These are phyloP conservation scores for Arthroderma sp. DNA, from an alignment of 2,329 filamentous ascomycete species.

Conservation along the genomic window DNA sequence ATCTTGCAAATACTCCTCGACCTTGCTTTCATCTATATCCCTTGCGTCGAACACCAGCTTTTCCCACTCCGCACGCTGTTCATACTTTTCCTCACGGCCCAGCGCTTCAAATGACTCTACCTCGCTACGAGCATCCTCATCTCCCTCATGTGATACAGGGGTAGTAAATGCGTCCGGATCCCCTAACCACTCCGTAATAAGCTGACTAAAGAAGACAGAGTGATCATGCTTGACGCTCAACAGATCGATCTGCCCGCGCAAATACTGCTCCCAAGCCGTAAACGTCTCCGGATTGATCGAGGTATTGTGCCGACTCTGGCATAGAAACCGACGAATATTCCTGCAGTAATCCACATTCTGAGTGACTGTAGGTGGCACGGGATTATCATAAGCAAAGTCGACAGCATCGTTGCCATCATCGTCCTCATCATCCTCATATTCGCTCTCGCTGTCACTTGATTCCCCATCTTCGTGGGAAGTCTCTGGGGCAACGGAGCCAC, in stretches of 20 bases:
- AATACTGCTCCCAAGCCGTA: slow-evolving; percentile 32
- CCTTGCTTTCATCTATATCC: slow-evolving; percentile 33
- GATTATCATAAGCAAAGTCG: too few species aligned
- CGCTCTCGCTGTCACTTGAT: too few species aligned
- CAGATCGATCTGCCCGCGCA: slow-evolving; percentile 37
- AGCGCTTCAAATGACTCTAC: slow-evolving; percentile 34
- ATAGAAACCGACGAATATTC: slow-evolving; percentile 40
- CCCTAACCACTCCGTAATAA: slow-evolving; percentile 44
- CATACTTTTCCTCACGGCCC: slow-evolving; percentile 41
- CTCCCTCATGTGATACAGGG: slow-evolving; percentile 1
- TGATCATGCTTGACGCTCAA: slow-evolving; percentile 44
- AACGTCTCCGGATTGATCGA: slow-evolving; percentile 38
- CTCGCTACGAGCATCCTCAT: slow-evolving; percentile 16
- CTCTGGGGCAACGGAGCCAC: too few species aligned
- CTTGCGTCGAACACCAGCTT: slow-evolving; percentile 39
- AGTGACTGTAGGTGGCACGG: too few species aligned
- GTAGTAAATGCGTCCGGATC: slow-evolving; percentile 15
- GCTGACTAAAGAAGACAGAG: slow-evolving; percentile 41
- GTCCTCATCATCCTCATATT: too few species aligned
- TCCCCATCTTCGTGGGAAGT: too few species aligned
- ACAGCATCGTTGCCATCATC: too few species aligned
- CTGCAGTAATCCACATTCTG: neutral
- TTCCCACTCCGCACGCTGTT: slow-evolving; percentile 44
- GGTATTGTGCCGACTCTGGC: slow-evolving; percentile 41
- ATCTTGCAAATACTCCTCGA: slow-evolving; percentile 37